Base-by-base conservation (phyloP, 768 basidiomycete genomes). In the Lentinula sp. region DNA sequence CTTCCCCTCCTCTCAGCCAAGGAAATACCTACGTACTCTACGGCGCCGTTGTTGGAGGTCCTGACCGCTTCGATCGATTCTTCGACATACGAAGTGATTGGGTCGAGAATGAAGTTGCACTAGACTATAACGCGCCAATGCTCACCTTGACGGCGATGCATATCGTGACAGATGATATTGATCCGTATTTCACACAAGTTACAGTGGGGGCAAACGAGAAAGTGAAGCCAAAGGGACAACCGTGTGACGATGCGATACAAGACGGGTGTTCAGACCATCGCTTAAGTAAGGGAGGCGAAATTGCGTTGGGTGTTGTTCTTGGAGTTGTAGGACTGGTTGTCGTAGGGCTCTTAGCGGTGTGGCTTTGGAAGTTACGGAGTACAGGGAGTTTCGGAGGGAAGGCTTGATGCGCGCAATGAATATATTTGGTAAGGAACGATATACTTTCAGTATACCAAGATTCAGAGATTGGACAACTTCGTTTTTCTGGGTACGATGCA, bases 101-200 rank as follows among this genome's bases (percentile, higher is more conserved):
- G 91, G 88, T 88, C 0, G 81, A 96, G 73, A 90, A 86, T 16
- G 52, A 89, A 86, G 79, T 86, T 56, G 91, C 88, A n/a, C 73
- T 93, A 43, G 95, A 97, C 69, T 95, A 94, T 71, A 92, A 91
- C 65, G 92, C 93, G 0, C 93, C 93, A 1, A 79, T 96, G 77
- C 78, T 96, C n/a, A 89, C 92, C 1, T 80, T 97, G 39, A 85
- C 89, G 0, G 90, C 93, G 16, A 85, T 86, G 78, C 84, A 88
- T 65, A 79, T 88, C n/a, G 67, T 90, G 54, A 86, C 84, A 63
- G 83, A 85, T 61, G 77, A 76, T 28, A 71, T 69, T 18, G 91
- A 95, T 65, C 94, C 94, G 0, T 93, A 80, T 74, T 97, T 85
- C 70, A 90, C 88, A 15, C 73, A 79, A 6, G 75, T 96, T 35